Base-by-base conservation (phyloP, 805 yeast species). In the Ogataea populi-albae region DNA sequence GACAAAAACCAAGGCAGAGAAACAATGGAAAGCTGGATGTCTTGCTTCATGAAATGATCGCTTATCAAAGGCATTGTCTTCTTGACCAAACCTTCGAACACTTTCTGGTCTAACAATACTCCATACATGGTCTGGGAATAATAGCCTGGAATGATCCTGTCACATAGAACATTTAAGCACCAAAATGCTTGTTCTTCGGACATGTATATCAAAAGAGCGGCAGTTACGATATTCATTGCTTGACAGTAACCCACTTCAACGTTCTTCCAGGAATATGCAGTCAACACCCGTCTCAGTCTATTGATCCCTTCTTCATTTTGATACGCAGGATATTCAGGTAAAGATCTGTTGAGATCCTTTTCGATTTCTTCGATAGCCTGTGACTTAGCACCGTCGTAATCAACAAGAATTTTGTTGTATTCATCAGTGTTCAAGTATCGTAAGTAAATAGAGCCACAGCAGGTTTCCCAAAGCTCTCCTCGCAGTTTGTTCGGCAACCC, bases 101-200 rank as follows among this genome's bases (percentile, higher is more conserved):
- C 98, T 49, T 80, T 77, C 64, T 93, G 98, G 56, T 93, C 99
- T 23, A 93, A 66, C 20, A 93, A 65, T 1, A 96, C 93, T 17
- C 99, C 99, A 54, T 91, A 91, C 98, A 93, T 93, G 1, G 97
- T 91, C 52, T 79, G 86, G 3, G 98, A 89, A 55, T 93, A 93
- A 60, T 93, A 93, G 0, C 98, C 98, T 0, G 98, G 98, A 3
- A 88, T 84, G 41, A 85, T 75, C 25, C 78, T 73, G 41, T 88
- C 95, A 64, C 97, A 88, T 3, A 93, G 61, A 12, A 77, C 75
- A 37, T 79, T 76, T 38, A 93, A 69, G 39, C 91, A 77, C 98
- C 98, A 93, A 55, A 87, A 93, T 0, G 96, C 98, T 61, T 93
- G 98, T 47, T 91, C 98, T 59, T 93, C 99, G 6, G 94, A 83